These are phyloP conservation scores for Rhizophlyctis rosea DNA, from an alignment of 192 early-diverging fungal species.

Conservation along the genomic window DNA sequence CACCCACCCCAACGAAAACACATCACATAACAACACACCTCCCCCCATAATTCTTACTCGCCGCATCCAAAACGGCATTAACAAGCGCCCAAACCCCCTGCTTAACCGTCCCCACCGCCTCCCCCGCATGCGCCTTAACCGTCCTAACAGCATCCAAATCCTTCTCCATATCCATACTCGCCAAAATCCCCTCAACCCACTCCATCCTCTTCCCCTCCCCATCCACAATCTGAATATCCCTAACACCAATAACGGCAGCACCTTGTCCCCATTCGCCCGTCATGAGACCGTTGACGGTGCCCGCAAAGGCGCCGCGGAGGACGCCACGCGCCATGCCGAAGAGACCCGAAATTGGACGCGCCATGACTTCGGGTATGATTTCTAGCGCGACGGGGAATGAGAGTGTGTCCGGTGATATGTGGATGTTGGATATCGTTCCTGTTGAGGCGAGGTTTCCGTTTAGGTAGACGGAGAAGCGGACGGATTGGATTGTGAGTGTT, in stretches of 20 bases:
- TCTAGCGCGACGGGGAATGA: background rate
- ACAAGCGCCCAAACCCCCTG: background rate
- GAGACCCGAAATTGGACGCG: background rate
- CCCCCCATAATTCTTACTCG: background rate
- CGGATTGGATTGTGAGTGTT: background rate
- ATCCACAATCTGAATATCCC: background rate
- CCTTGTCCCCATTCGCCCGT: background rate
- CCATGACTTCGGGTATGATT: background rate
- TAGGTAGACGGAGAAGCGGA: background rate
- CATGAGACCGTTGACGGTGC: background rate
- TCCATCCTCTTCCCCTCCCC: background rate
- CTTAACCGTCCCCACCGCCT: background rate
- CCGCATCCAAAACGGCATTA: background rate
- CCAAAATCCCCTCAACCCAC: background rate
- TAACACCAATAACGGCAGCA: background rate
- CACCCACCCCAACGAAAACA: no score
- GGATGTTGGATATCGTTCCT: background rate
- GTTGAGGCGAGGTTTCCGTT: background rate
- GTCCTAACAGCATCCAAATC: conserved; percentile 1
- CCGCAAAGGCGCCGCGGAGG: background rate
- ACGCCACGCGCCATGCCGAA: background rate
- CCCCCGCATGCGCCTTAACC: background rate
- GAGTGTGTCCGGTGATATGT: background rate
- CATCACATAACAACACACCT: background rate
- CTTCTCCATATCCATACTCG: background rate